These are phyloP conservation scores for Cercophora samala DNA, from an alignment of 495 filamentous ascomycete genomes.

Conservation along the genomic window DNA sequence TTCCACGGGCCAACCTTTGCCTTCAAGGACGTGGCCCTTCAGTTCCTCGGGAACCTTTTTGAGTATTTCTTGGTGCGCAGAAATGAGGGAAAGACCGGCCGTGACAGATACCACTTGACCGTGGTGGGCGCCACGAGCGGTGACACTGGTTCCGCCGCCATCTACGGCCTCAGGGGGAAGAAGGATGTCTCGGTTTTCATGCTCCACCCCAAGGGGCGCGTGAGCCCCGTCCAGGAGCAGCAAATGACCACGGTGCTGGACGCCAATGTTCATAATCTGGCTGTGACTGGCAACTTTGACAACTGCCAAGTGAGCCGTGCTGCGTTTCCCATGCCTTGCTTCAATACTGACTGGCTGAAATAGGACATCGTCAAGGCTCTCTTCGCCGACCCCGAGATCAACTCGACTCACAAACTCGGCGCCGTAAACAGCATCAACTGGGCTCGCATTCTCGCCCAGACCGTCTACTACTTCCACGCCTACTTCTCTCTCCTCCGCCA, in stretches of 20 bases:
- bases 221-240: conserved; percentile 83
- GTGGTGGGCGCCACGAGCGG: conserved; percentile 91
- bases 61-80: conserved; percentile 88
- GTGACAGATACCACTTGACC: conserved; percentile 77
- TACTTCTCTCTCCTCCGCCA: conserved; percentile 73
- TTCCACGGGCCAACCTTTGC: conserved; percentile 97
- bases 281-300: conserved; percentile 86
- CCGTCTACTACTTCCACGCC: conserved; percentile 84
- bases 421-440: conserved; percentile 92
- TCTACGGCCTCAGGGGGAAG: conserved; percentile 96
- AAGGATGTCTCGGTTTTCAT: conserved; percentile 93
- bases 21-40: conserved; percentile 90
- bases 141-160: conserved; percentile 92
- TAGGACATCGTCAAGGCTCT: conserved; percentile 90
- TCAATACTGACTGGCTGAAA: neutral
- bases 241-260: conserved; percentile 94
- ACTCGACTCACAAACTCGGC: conserved; percentile 68
- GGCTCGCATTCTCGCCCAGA: conserved; percentile 89
- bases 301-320: conserved; percentile 69
- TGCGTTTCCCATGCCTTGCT: neutral
- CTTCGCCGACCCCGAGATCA: conserved; percentile 75
- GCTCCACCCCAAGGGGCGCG: conserved; percentile 75
- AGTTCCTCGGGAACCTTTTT: conserved; percentile 91
- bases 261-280: conserved; percentile 82
- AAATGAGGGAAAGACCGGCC: conserved; percentile 69